These are phyloP conservation scores for Ophiostoma himal-ulmi DNA, from an alignment of 2,329 filamentous ascomycete genomes.

Conservation along the genomic window DNA sequence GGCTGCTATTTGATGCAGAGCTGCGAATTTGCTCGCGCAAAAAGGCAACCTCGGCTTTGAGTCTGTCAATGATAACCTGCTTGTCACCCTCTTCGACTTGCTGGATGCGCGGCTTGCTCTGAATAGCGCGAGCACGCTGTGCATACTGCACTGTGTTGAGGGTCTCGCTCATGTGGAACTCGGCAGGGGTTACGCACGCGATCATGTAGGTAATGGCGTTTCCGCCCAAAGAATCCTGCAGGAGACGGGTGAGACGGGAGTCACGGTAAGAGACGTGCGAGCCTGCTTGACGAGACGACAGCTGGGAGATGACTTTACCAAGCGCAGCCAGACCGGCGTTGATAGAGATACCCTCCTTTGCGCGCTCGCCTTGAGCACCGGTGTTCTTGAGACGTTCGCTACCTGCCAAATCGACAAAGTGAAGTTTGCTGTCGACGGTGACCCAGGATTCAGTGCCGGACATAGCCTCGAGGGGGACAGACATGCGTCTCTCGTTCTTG, in stretches of 20 bases:
- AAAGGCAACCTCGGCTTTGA: constrained; percentile 91
- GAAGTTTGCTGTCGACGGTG: constrained; percentile 94
- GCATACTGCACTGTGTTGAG: constrained; percentile 97
- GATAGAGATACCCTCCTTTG: constrained; percentile 95
- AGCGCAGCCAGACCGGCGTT: constrained; percentile 91
- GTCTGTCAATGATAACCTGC: constrained; percentile 83
- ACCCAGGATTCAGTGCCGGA: constrained; percentile 63
- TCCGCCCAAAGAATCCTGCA: constrained; percentile 93
- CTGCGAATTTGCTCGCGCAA: constrained; percentile 88
- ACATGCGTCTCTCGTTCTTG: constrained; percentile 73
- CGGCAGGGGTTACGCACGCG: constrained; percentile 91
- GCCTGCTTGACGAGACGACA: constrained; percentile 81
- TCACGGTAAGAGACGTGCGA: constrained; percentile 96
- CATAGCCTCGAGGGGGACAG: constrained; percentile 77
- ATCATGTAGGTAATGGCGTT: constrained; percentile 99
- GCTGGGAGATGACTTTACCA: constrained; percentile 96
- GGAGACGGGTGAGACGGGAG: constrained; percentile 87
- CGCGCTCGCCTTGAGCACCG: constrained; percentile 86
- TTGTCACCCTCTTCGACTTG: constrained; percentile 91
- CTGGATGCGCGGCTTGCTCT: constrained; percentile 95
- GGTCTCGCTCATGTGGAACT: constrained; percentile 96
- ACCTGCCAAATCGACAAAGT: constrained; percentile 95
- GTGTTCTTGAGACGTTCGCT: constrained; percentile 97
- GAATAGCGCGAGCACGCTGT: constrained; percentile 89
- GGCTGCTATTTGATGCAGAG: constrained; percentile 57